Evolutionary conservation across 2,329 filamentous ascomycete species (phyloP).

Genomic region (Talaromyces sp.): DNA sequence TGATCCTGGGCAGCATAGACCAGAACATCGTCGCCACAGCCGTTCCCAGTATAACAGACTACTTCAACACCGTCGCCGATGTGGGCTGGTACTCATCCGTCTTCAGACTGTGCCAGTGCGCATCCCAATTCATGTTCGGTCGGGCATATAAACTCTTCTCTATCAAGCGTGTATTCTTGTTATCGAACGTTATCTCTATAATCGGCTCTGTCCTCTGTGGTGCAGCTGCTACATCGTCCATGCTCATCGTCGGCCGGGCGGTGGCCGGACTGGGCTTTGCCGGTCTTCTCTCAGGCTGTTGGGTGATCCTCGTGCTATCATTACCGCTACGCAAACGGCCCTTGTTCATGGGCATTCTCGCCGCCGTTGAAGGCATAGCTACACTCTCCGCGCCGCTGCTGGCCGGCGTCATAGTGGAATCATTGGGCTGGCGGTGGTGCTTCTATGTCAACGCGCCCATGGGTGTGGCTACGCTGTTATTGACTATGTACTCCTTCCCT

Average conservation of each 20-base stretch:
- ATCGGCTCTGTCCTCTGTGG: constrained; percentile 51
- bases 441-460: constrained; percentile 50
- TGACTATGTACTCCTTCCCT: not conserved
- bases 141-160: constrained; percentile 57
- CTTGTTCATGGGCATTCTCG: constrained; percentile 44
- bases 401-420: constrained; percentile 22
- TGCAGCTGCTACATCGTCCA: constrained; percentile 44
- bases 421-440: constrained; percentile 51
- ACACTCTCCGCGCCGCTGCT: constrained; percentile 48
- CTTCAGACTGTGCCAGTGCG: constrained; percentile 49
- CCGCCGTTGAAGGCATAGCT: constrained; percentile 49
- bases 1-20: constrained; percentile 24
- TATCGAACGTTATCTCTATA: constrained; percentile 52
- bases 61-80: constrained; percentile 49
- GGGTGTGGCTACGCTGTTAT: not conserved
- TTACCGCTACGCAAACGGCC: constrained; percentile 44
- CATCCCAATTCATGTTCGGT: constrained; percentile 29
- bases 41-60: constrained; percentile 52
- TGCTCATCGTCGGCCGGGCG: constrained; percentile 48
- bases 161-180: constrained; percentile 52
- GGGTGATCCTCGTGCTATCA: constrained; percentile 48
- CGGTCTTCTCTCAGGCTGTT: constrained; percentile 38
- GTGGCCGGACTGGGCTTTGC: constrained; percentile 46
- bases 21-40: constrained; percentile 56
- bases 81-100: constrained; percentile 56